phyloP scores from a whole-genome alignment of 1,139 yeast species.

The Saccharomycopsis crataegensis region DNA sequence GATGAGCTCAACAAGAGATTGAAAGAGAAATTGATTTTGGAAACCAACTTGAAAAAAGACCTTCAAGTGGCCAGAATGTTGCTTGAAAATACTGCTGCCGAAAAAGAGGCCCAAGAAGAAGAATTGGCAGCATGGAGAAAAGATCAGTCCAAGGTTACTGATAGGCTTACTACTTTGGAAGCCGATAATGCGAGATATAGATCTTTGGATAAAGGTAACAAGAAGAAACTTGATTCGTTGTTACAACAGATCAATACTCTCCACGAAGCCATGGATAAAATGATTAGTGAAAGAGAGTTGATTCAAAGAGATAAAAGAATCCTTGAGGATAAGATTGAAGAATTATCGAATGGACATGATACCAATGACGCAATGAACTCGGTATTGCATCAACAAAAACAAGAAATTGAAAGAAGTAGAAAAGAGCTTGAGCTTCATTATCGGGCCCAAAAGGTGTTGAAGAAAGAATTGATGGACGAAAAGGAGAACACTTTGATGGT shows the following conservation, averaged over 20 bases:
- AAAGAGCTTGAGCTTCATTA: constrained; percentile 6
- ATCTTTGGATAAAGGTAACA: constrained; percentile 37
- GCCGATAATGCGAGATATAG: constrained; percentile 40
- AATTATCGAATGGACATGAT: constrained; percentile 33
- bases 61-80: constrained; percentile 56
- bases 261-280: constrained; percentile 45
- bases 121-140: constrained; percentile 44
- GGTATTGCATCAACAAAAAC: constrained; percentile 27
- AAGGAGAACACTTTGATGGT: constrained; percentile 21
- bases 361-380: constrained; percentile 35
- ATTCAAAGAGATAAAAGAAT: constrained; percentile 40
- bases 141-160: constrained; percentile 45
- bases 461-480: constrained; percentile 20
- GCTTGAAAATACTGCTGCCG: constrained; percentile 45
- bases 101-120: constrained; percentile 42
- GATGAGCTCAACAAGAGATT: constrained; percentile 51
- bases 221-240: constrained; percentile 36
- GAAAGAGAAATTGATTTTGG: constrained; percentile 48
- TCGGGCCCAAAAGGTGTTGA: constrained; percentile 18
- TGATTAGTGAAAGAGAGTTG: constrained; percentile 42
- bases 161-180: constrained; percentile 36
- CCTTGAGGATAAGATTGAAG: constrained; percentile 40
- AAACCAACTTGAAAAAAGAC: constrained; percentile 58
- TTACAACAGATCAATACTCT: constrained; percentile 44
- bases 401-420: constrained; percentile 26